These are phyloP conservation scores for Lomentospora prolificans DNA, from an alignment of 2,329 filamentous ascomycete genomes.

Conservation along the genomic window DNA sequence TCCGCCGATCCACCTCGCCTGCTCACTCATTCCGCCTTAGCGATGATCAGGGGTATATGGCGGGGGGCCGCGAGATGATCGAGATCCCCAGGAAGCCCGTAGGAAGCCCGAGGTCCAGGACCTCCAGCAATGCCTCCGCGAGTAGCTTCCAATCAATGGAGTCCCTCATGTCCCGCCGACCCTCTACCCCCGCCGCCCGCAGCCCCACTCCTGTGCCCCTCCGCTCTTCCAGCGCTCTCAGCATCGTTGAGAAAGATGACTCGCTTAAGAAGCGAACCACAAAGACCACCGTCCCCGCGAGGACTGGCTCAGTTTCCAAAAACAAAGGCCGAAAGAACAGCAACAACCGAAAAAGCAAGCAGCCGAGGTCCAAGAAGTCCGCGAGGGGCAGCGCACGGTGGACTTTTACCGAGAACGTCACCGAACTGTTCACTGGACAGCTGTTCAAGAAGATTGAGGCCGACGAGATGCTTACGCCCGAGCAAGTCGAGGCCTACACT, in stretches of 20 bases:
- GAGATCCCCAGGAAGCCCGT: not conserved
- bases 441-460: constrained; percentile 46
- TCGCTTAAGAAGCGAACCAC: not conserved
- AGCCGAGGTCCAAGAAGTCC: not conserved
- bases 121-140: not conserved
- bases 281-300: not conserved
- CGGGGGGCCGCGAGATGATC: no score
- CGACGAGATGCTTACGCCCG: constrained; percentile 48
- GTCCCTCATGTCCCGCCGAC: not conserved
- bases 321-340: constrained; percentile 2
- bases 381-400: constrained; percentile 28
- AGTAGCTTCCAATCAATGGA: not conserved
- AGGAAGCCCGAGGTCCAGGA: not conserved
- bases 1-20: not conserved
- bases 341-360: not conserved
- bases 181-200: not conserved
- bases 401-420: constrained; percentile 46
- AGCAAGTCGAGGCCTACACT: constrained; percentile 36
- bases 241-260: not conserved
- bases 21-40: not conserved
- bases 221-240: not conserved
- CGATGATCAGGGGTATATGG: not conserved
- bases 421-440: constrained; percentile 45
- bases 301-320: constrained; percentile 3
- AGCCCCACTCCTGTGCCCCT: not conserved